A percentile compares a stretch with the other conserved stretches of the same genome.
phyloP scores from a whole-genome alignment of 202 grass and related monocot genomes.

The Musa balbisiana region DNA sequence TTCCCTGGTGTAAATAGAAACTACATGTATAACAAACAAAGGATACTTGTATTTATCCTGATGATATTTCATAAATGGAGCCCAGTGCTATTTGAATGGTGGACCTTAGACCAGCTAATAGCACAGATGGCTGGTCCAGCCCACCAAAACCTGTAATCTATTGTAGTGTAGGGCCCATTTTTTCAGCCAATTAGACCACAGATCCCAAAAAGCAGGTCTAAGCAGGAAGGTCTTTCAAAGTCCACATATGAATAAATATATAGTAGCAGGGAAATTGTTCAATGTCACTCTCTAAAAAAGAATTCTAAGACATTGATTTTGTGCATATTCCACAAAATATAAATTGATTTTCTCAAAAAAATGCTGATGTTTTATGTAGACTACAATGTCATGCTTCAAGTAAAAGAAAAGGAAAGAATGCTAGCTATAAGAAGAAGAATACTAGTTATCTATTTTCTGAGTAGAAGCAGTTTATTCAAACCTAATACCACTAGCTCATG shows the following conservation, averaged over 20 bases:
- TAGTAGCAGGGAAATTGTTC: neutral
- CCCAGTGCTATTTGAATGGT: neutral
- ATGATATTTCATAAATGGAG: too few species aligned
- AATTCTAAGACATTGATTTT: neutral
- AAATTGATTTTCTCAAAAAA: neutral
- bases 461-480: neutral
- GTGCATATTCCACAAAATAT: neutral
- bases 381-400: too few species aligned
- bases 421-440: too few species aligned
- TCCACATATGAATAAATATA: too few species aligned
- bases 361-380: neutral
- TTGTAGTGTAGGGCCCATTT: neutral
- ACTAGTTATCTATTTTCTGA: neutral
- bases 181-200: neutral
- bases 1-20: neutral
- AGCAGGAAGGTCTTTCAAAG: too few species aligned
- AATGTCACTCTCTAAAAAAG: neutral
- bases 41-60: neutral
- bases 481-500: neutral
- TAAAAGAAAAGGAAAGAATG: too few species aligned
- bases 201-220: neutral
- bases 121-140: neutral
- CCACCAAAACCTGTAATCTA: neutral
- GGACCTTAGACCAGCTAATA: neutral
- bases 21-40: neutral